Evolutionary conservation across 768 basidiomycete genomes (phyloP).

Genomic region (Hygrophorus russula): DNA sequence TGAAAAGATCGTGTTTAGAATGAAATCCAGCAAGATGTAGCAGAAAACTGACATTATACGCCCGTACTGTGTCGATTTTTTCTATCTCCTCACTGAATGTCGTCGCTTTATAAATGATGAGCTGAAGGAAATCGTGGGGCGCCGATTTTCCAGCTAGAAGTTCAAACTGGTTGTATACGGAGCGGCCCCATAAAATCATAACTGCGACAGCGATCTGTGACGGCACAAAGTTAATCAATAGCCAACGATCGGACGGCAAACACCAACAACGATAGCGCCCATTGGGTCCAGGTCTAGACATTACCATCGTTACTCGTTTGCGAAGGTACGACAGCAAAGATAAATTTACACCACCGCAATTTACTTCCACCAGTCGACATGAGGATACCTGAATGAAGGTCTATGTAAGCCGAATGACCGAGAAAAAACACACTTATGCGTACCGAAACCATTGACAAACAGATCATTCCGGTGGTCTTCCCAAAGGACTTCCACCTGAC

Average conservation of each 20-base stretch:
- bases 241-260: constrained; percentile 4
- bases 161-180: constrained; percentile 73
- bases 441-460: constrained; percentile 74
- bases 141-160: constrained; percentile 89
- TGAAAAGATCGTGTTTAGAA: constrained; percentile 6
- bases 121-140: constrained; percentile 80
- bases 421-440: constrained; percentile 9
- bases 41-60: constrained; percentile 63
- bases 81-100: constrained; percentile 84
- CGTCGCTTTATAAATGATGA: constrained; percentile 85
- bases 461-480: constrained; percentile 93
- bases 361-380: constrained; percentile 80
- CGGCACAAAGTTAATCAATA: constrained; percentile 1
- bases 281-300: constrained; percentile 60
- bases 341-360: constrained; percentile 67
- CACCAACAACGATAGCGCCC: constrained; percentile 62
- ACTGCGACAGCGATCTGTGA: constrained; percentile 68
- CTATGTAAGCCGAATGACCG: constrained; percentile 1
- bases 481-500: constrained; percentile 93
- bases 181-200: constrained; percentile 65
- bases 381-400: constrained; percentile 44
- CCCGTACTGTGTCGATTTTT: constrained; percentile 84
- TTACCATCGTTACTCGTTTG: constrained; percentile 5
- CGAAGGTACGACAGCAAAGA: constrained; percentile 2
- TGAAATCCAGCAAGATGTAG: constrained; percentile 3